Evolutionary conservation across 176 grass and related monocot species (phyloP).

Genomic region (Otatea glauca): DNA sequence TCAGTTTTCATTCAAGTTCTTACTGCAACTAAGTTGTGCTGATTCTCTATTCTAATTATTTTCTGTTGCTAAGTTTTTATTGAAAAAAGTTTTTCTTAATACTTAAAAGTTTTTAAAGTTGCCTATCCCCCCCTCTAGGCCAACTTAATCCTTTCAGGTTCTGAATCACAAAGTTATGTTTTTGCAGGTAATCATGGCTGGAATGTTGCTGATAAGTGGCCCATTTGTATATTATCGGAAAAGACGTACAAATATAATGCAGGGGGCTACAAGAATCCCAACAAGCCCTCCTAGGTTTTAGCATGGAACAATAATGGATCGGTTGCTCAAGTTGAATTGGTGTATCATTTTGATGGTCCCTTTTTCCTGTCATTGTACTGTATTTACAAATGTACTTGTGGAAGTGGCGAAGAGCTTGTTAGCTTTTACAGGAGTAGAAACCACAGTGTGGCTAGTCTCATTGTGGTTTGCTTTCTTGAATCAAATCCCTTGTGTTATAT

Average conservation of each 20-base stretch:
- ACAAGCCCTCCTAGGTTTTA: conserved; percentile 81
- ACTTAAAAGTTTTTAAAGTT: too few relatives aligned
- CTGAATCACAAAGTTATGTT: conserved; percentile 18
- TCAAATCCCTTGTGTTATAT: conserved; percentile 36
- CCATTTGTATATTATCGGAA: conserved; percentile 77
- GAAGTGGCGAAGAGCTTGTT: conserved; percentile 31
- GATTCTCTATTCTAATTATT: too few relatives aligned
- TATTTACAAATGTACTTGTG: conserved; percentile 42
- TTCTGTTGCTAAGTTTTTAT: too few relatives aligned
- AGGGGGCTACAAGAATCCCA: conserved; percentile 72
- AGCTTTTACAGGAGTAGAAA: conserved; percentile 45
- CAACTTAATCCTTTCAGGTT: too few relatives aligned
- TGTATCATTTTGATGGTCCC: conserved; percentile 29
- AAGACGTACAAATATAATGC: conserved; percentile 49
- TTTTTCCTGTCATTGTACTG: conserved; percentile 18
- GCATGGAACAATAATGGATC: conserved; percentile 2
- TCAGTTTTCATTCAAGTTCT: too few relatives aligned
- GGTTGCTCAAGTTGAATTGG: background rate
- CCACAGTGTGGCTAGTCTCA: conserved; percentile 29
- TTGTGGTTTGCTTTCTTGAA: background rate
- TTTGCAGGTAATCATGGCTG: conserved; percentile 75
- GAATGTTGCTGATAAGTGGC: conserved; percentile 79
- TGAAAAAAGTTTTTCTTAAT: too few relatives aligned
- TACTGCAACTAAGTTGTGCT: too few relatives aligned
- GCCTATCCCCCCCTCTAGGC: too few relatives aligned